Evolutionary conservation across 1,284 basidiomycete genomes (phyloP).

Genomic region (Phellopilus nigrolimitatus): DNA sequence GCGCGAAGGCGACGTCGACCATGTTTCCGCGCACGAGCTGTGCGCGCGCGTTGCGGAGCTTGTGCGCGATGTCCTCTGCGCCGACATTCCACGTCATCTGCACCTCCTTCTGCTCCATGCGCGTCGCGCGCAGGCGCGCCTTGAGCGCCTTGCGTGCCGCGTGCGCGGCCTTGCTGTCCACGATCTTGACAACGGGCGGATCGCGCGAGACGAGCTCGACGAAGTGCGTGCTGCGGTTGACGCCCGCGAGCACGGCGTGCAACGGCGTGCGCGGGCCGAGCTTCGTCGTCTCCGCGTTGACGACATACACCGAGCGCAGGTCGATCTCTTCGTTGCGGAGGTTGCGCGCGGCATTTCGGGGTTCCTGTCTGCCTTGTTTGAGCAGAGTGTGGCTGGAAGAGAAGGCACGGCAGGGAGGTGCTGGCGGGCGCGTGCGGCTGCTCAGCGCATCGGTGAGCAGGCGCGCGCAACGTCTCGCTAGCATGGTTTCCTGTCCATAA

Average conservation of each 20-base stretch:
- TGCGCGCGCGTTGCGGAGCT: conserved; percentile 54
- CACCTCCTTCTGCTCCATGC: conserved; percentile 57
- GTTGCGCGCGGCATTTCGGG: too few species aligned
- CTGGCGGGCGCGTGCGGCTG: not conserved
- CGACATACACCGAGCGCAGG: conserved; percentile 40
- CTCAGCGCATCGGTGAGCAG: not conserved
- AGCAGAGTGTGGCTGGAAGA: not conserved
- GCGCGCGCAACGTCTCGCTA: not conserved
- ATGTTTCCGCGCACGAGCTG: conserved; percentile 57
- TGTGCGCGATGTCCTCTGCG: conserved; percentile 59
- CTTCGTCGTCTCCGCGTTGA: conserved; percentile 43
- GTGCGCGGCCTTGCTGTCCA: conserved; percentile 35
- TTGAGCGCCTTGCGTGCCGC: conserved; percentile 34
- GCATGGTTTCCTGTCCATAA: not conserved
- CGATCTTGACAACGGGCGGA: conserved; percentile 52
- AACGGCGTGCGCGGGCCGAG: conserved; percentile 35
- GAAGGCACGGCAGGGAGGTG: not conserved
- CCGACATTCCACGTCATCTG: conserved; percentile 69
- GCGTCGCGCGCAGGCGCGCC: conserved; percentile 31
- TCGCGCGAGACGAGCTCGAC: conserved; percentile 46
- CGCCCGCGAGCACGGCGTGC: conserved; percentile 34
- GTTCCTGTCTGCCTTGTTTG: not conserved
- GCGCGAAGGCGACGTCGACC: conserved; percentile 53
- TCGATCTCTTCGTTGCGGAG: conserved; percentile 37
- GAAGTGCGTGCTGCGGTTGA: conserved; percentile 38